A percentile compares a stretch with the other conserved stretches of the same genome.
Conservation (phyloP, 2,329 filamentous ascomycete species). For the Monilinia fructicola region DNA sequence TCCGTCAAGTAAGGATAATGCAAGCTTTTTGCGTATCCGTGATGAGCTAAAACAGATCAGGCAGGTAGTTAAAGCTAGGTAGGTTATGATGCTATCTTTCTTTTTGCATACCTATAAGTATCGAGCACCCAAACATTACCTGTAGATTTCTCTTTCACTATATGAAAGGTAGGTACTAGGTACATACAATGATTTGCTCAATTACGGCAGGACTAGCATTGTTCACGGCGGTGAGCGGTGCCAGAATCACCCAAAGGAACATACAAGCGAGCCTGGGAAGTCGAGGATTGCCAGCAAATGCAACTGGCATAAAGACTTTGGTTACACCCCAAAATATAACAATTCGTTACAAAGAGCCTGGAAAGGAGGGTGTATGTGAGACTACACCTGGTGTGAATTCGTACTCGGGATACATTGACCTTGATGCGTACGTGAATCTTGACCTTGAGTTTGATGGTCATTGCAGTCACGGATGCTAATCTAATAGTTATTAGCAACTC, state of each 20-base stretch:
- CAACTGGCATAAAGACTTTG: constrained; percentile 43
- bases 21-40: too few relatives aligned
- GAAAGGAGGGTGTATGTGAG: constrained; percentile 37
- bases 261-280: constrained; percentile 31
- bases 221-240: constrained; percentile 23
- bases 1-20: too few relatives aligned
- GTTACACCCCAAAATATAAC: constrained; percentile 44
- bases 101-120: constrained; percentile 13
- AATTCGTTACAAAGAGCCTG: constrained; percentile 50
- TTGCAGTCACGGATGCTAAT: constrained; percentile 17
- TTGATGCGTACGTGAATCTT: constrained; percentile 28
- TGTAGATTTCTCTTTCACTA: neutral
- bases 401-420: constrained; percentile 37
- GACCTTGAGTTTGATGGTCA: neutral
- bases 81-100: too few relatives aligned
- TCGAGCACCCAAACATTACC: neutral
- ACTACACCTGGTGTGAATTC: constrained; percentile 37
- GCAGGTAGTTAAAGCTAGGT: constrained; percentile 13
- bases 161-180: neutral
- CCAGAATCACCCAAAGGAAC: constrained; percentile 28
- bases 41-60: constrained; percentile 15
- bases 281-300: constrained; percentile 45
- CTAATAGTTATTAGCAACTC: constrained; percentile 32
- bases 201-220: constrained; percentile 25
- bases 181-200: constrained; percentile 22